Evolutionary conservation across 192 early-diverging fungal genomes (phyloP).

Genomic region (Linnemannia zychae): DNA sequence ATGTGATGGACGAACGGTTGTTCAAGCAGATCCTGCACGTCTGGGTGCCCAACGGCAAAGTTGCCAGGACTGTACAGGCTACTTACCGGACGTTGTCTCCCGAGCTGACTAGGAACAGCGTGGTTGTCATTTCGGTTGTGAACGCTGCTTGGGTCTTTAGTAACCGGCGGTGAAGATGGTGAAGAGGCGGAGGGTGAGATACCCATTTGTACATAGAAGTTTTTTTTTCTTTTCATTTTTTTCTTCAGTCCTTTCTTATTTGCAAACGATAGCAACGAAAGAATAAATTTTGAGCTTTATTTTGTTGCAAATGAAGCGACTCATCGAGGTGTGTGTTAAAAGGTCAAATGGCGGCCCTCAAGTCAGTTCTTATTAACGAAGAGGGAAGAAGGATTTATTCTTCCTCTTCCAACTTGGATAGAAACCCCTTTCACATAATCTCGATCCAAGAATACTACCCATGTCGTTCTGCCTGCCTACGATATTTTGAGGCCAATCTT

Average conservation of each 20-base stretch:
- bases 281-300: background rate
- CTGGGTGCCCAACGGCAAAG: constrained; percentile 61
- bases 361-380: background rate
- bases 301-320: no score
- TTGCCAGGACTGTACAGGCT: constrained; percentile 53
- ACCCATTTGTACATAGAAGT: background rate
- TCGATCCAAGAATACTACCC: constrained; percentile 11
- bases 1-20: constrained; percentile 55
- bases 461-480: background rate
- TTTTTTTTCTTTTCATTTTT: constrained; percentile 1
- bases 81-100: constrained; percentile 42
- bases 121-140: constrained; percentile 55
- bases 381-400: background rate
- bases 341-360: background rate
- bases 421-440: constrained; percentile 1
- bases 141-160: constrained; percentile 58
- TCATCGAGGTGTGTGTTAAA: no score
- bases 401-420: background rate
- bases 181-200: background rate
- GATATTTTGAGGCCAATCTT: background rate
- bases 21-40: constrained; percentile 67
- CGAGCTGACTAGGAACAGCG: constrained; percentile 51
- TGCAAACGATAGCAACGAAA: background rate
- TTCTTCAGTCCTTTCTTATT: background rate
- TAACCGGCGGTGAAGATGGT: constrained; percentile 31